Percentiles rank a stretch among this genome's conserved stretches.
phyloP scores from a whole-genome alignment of 805 yeast genomes.

The Ogataea corticis region DNA sequence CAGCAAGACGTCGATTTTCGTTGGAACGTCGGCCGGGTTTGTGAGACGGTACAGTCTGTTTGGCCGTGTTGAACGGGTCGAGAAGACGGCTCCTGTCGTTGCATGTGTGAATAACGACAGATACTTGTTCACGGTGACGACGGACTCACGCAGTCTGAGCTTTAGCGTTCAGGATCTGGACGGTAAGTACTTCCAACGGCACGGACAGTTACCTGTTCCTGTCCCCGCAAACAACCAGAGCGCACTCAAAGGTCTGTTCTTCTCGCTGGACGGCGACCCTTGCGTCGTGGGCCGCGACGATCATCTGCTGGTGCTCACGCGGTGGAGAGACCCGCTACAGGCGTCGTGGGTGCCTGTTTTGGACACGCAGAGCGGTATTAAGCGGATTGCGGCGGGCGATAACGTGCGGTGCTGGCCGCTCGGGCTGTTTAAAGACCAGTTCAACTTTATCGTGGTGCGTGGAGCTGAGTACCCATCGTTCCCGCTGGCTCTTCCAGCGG shows the following conservation, averaged over 20 bases:
- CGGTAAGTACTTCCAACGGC: constrained; percentile 42
- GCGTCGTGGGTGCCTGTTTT: constrained; percentile 87
- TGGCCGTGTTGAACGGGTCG: constrained; percentile 72
- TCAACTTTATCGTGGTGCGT: constrained; percentile 74
- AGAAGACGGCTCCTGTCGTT: constrained; percentile 71
- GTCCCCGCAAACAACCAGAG: constrained; percentile 25
- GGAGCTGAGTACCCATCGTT: constrained; percentile 73
- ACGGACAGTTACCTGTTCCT: constrained; percentile 45
- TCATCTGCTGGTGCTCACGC: constrained; percentile 63
- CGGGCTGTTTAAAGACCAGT: constrained; percentile 68
- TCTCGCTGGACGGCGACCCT: constrained; percentile 88
- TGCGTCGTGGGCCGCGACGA: constrained; percentile 81
- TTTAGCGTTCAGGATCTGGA: constrained; percentile 39
- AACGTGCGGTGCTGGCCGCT: constrained; percentile 84
- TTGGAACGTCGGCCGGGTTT: constrained; percentile 77
- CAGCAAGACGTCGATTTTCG: constrained; percentile 58
- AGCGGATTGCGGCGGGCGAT: constrained; percentile 54
- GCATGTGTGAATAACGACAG: constrained; percentile 65
- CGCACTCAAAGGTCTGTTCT: constrained; percentile 66
- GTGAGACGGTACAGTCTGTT: constrained; percentile 66
- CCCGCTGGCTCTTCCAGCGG: constrained; percentile 84
- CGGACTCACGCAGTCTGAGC: constrained; percentile 34
- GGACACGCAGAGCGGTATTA: constrained; percentile 54
- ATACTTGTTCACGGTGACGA: constrained; percentile 53
- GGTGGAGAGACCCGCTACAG: constrained; percentile 77